phyloP scores from a whole-genome alignment of 2,329 filamentous ascomycete species.

The Xylariaceae sp. region DNA sequence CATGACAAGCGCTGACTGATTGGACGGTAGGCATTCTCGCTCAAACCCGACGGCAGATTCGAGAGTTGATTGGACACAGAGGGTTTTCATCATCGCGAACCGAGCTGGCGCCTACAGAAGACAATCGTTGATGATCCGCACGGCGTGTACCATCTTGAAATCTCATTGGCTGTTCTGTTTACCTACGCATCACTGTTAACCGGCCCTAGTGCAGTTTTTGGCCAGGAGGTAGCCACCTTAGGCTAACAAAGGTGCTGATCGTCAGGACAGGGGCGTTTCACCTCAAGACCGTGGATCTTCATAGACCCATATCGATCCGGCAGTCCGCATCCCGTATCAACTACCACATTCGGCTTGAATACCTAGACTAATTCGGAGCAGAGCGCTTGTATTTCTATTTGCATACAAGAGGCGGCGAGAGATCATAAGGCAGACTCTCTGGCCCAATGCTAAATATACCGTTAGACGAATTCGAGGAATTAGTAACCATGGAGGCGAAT shows the following conservation, averaged over 20 bases:
- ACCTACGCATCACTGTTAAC: not conserved
- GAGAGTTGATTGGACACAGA: slow-evolving; percentile 7
- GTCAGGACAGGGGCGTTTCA: not conserved
- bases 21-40: slow-evolving; percentile 2
- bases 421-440: not conserved
- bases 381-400: not conserved
- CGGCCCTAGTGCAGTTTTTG: too few species aligned
- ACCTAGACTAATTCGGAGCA: not conserved
- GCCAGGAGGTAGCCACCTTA: too few species aligned
- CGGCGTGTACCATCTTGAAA: not conserved
- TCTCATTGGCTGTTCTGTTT: not conserved
- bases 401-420: not conserved
- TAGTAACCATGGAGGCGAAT: not conserved
- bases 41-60: slow-evolving; percentile 6
- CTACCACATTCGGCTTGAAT: not conserved
- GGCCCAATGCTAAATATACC: not conserved
- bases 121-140: not conserved
- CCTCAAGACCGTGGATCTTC: not conserved
- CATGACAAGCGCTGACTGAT: slow-evolving; percentile 7
- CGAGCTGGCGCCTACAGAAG: not conserved
- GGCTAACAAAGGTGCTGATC: not conserved
- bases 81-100: not conserved
- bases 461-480: not conserved
- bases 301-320: not conserved
- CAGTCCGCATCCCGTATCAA: not conserved